These are phyloP conservation scores for Didymella segeticola DNA, from an alignment of 2,329 filamentous ascomycete genomes.

Conservation along the genomic window DNA sequence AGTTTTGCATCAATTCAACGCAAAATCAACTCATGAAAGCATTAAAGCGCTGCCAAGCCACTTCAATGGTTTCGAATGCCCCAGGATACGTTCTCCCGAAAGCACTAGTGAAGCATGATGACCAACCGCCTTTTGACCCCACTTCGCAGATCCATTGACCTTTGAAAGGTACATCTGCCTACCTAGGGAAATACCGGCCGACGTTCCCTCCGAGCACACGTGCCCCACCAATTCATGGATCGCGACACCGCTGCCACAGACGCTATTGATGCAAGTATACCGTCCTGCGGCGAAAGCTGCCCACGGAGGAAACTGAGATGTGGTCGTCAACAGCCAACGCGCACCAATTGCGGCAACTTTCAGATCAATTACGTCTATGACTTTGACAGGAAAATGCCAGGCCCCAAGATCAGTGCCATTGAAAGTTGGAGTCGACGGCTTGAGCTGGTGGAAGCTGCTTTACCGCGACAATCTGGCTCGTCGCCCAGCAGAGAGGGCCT, in stretches of 20 bases:
- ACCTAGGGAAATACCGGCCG: neutral
- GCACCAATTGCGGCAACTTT: neutral
- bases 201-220: neutral
- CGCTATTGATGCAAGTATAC: neutral
- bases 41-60: no score
- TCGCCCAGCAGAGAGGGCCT: neutral
- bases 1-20: neutral
- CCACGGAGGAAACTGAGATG: neutral
- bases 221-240: neutral
- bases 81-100: neutral
- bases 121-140: neutral
- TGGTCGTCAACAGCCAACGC: neutral
- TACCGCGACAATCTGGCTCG: neutral
- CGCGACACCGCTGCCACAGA: neutral
- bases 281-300: neutral
- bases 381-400: neutral
- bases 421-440: neutral
- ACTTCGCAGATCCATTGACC: neutral
- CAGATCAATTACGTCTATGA: neutral
- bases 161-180: neutral
- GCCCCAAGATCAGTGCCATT: neutral
- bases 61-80: no score
- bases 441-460: neutral
- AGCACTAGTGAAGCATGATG: neutral
- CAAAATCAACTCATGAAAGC: no score